phyloP scores from a whole-genome alignment of 1,139 yeast species.

The Geotrichum carabidarum region DNA sequence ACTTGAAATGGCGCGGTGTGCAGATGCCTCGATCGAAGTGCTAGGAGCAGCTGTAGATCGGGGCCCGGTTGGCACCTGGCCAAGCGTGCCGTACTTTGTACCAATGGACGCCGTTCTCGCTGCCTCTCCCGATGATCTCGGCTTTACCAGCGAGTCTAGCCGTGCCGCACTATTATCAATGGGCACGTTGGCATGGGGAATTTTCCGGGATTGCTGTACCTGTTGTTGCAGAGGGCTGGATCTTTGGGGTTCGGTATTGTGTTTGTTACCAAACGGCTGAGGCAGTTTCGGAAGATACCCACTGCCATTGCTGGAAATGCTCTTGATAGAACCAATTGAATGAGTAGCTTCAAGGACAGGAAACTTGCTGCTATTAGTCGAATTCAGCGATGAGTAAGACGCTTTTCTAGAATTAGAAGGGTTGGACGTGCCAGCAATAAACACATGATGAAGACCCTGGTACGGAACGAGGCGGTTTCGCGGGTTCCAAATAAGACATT shows the following conservation, averaged over 20 bases:
- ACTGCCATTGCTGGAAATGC: not conserved
- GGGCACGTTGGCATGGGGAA: no score
- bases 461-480: conserved; percentile 42
- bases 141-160: not conserved
- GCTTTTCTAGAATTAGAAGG: conserved; percentile 3
- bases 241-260: not conserved
- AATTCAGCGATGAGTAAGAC: conserved; percentile 76
- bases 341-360: conserved; percentile 49
- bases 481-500: conserved; percentile 54
- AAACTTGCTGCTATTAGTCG: conserved; percentile 97
- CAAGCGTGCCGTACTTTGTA: not conserved
- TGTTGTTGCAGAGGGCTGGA: not conserved
- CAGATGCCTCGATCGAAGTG: not conserved
- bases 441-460: conserved; percentile 45
- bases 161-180: no score
- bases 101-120: not conserved
- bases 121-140: not conserved
- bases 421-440: conserved; percentile 31
- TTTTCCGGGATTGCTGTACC: not conserved
- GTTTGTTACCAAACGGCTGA: not conserved
- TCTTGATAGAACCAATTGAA: not conserved
- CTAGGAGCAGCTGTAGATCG: not conserved
- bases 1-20: not conserved
- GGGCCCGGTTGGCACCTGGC: not conserved
- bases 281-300: not conserved